Evolutionary conservation across 495 filamentous ascomycete species (phyloP), one percentile per base, ranked within the genome.

Genomic region (Talaromyces trachyspermus): DNA sequence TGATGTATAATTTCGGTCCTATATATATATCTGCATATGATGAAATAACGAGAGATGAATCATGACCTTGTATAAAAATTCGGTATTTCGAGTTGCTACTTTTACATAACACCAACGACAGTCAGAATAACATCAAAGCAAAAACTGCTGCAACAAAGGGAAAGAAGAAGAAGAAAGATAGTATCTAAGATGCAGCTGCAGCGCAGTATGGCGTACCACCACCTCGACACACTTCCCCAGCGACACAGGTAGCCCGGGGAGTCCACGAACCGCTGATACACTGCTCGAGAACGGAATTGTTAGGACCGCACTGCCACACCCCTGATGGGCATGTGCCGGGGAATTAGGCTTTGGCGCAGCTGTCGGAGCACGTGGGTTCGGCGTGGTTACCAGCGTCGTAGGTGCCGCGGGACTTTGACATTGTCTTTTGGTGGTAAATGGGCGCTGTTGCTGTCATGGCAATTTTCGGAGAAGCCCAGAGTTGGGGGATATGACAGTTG

Each of bases 201-300:
- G 29, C 44, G 15, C 44, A 46, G 32, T 46, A 46, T 23, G 44
- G 44, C 20, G 35, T 46, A 22, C 8, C 9, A 6, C 24, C 26
- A 8, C 44, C 44, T 22, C 37, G 27, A 30, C 44, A 46, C 7
- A 9, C 23, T 9, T 14, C 8, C 24, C 44, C 44, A 24, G 44
- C 23, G 0, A 30, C 23, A 22, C 44, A 46, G 1, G 29, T 29
- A 0, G 17, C 27, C 14, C 29, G 27, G 10, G 29, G 35, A 3
- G 22, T 24, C 44, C 44, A 46, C 10, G 2, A 12, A 17, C n/a
- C 37, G 32, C 25, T 37, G 15, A 46, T 22, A 14, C 44, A 46
- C 14, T 46, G 44, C 44, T 46, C 27, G 12, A 46, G 44, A 2
- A 30, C 18, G 11, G 29, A 36, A 2, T 18, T 30, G 32, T 46